Evolutionary conservation across 768 basidiomycete species (phyloP), one percentile per base, ranked within the genome.

Genomic region (Mycena amicta): DNA sequence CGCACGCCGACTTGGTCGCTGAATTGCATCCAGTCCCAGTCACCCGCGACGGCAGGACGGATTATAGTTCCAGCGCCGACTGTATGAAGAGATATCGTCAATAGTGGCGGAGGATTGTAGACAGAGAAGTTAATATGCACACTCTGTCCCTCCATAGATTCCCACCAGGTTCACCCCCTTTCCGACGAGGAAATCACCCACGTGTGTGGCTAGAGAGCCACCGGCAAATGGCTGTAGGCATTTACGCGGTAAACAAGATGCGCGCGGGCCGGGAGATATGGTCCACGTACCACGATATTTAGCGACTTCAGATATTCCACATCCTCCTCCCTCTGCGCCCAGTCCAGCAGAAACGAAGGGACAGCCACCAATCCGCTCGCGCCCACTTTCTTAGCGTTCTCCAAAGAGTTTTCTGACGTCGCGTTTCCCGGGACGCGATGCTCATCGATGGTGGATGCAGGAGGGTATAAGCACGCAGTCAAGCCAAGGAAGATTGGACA

Each of bases 61-160:
- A 22, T 4, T n/a, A 13, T 67, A 16, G 71, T 50, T 1, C 64
- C 50, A 18, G 72, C 66, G 22, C 70, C 52, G 28, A 27, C 23
- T 4, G 40, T 23, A 45, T n/a, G 13, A n/a, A 45, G 20, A 8
- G 18, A n/a, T n/a, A 37, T 13, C 6, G 13, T 23, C 20, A 45
- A 23, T 5, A 15, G 13, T 8, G 43, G 8, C 43, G 13, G 11
- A 20, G 4, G 12, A 37, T n/a, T n/a, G n/a, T n/a, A n/a, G n/a
- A n/a, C 8, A 13, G 4, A 25, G 23, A 23, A 49, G 27, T 23
- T n/a, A n/a, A n/a, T n/a, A n/a, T n/a, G 11, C n/a, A 49, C 47
- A 67, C 53, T 80, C 78, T 0, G 75, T 81, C n/a, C 57, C 63
- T 20, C 79, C 77, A 53, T 79, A 79, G 1, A 72, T 51, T 1